Percentiles rank a stretch among this genome's conserved stretches.
Evolutionary conservation across 129 eudicot species (phyloP).

Genomic region (Silybum marianum): DNA sequence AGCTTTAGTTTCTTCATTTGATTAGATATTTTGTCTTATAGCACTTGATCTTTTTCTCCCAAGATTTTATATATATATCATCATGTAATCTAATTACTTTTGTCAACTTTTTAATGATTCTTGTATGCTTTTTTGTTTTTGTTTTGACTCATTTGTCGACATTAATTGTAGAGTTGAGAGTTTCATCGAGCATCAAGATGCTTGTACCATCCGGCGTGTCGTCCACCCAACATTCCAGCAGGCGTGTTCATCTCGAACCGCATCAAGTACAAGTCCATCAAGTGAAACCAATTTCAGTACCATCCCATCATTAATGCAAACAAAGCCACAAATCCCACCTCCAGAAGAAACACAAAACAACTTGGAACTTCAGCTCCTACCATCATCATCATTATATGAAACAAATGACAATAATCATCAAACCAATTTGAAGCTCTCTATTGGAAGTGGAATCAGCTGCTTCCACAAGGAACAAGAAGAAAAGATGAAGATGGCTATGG

Average conservation of each 20-base stretch:
- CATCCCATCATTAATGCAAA: slow-evolving; percentile 23
- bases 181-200: slow-evolving; percentile 88
- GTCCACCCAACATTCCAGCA: slow-evolving; percentile 44
- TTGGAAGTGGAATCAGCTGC: slow-evolving; percentile 13
- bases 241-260: slow-evolving; percentile 55
- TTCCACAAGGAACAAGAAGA: slow-evolving; percentile 38
- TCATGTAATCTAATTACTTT: slow-evolving; percentile 7
- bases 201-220: slow-evolving; percentile 70
- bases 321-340: slow-evolving; percentile 14
- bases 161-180: slow-evolving; percentile 77
- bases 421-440: slow-evolving; percentile 27
- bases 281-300: slow-evolving; percentile 44
- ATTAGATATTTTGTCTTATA: slow-evolving; percentile 33
- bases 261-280: slow-evolving; percentile 60
- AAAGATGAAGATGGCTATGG: slow-evolving; percentile 48
- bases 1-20: slow-evolving; percentile 36
- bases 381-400: slow-evolving; percentile 35
- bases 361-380: slow-evolving; percentile 55
- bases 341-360: slow-evolving; percentile 25
- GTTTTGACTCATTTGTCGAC: slow-evolving; percentile 24
- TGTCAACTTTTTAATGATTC: slow-evolving; percentile 29
- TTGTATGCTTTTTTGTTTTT: background rate
- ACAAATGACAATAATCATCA: slow-evolving; percentile 6
- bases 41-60: slow-evolving; percentile 32
- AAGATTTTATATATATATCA: background rate